Evolutionary conservation across 2,329 filamentous ascomycete genomes (phyloP).

Genomic region (Trichophyton mentagrophytes): DNA sequence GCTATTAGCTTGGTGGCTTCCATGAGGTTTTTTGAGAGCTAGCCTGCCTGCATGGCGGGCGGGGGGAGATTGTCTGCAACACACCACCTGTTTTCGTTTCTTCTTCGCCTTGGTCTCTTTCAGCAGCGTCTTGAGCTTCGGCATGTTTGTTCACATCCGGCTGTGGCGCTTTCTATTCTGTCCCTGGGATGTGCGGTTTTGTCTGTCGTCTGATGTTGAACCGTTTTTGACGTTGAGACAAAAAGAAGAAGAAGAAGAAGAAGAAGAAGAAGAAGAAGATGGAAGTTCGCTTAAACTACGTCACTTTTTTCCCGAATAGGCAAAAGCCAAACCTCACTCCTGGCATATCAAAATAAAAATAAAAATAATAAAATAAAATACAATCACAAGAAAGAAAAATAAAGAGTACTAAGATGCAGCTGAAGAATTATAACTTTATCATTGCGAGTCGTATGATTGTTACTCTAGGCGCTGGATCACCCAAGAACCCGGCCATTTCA

Average conservation of each 20-base stretch:
- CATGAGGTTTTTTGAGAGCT: background rate
- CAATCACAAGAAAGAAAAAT: background rate
- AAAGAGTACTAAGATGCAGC: too few species aligned
- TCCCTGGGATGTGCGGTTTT: background rate
- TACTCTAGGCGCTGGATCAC: too few species aligned
- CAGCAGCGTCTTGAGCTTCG: conserved; percentile 28
- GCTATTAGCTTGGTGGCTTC: conserved; percentile 4
- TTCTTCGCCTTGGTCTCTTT: conserved; percentile 34
- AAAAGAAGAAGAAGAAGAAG: background rate
- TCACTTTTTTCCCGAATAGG: background rate
- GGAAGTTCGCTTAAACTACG: background rate
- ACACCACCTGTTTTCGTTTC: conserved; percentile 30
- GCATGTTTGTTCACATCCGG: conserved; percentile 19
- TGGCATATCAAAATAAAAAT: too few species aligned
- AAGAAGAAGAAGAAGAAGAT: background rate
- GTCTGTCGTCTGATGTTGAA: background rate
- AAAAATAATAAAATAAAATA: background rate
- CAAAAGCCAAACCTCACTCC: background rate
- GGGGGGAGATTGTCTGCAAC: background rate
- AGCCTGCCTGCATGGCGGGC: background rate
- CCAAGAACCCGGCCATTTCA: background rate
- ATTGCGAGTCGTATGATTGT: too few species aligned
- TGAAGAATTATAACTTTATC: background rate
- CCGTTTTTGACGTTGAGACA: background rate
- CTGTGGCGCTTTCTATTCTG: background rate